Percentiles rank a stretch among this genome's conserved stretches.
phyloP scores from a whole-genome alignment of 805 yeast species.

The Torulaspora delbrueckii region DNA sequence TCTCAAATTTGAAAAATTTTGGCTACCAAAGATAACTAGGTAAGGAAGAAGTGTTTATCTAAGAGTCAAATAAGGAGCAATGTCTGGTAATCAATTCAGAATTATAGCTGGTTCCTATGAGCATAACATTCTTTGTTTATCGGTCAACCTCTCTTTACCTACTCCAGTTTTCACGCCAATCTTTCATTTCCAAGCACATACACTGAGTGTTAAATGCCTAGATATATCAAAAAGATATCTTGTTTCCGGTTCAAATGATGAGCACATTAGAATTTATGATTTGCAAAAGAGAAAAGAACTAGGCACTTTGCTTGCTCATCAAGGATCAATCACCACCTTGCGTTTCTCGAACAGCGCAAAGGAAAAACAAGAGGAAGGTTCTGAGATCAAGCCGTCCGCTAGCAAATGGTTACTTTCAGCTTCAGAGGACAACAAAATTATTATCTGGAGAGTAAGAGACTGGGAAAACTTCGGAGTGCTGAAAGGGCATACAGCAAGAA shows the following conservation, averaged over 20 bases:
- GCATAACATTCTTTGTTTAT: conserved; percentile 81
- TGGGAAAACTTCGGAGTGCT: conserved; percentile 90
- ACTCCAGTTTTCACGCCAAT: conserved; percentile 81
- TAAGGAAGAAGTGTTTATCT: background rate
- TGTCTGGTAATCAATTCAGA: conserved; percentile 49
- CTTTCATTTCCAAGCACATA: conserved; percentile 93
- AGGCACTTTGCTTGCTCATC: conserved; percentile 84
- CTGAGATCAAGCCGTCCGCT: conserved; percentile 30
- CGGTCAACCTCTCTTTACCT: conserved; percentile 51
- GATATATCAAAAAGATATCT: conserved; percentile 79
- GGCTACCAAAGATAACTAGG: background rate
- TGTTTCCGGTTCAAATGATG: conserved; percentile 94
- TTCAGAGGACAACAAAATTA: conserved; percentile 83
- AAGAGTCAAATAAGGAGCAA: conserved; percentile 1
- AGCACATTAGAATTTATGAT: conserved; percentile 90
- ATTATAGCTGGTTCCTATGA: conserved; percentile 94
- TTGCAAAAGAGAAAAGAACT: conserved; percentile 88
- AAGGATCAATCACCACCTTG: conserved; percentile 78
- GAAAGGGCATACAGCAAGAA: conserved; percentile 82
- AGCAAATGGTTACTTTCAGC: conserved; percentile 84
- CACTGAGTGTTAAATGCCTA: conserved; percentile 78
- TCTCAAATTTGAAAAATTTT: conserved; percentile 1
- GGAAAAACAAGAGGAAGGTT: conserved; percentile 14
- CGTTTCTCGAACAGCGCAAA: conserved; percentile 48
- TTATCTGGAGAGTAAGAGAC: conserved; percentile 93